Percentiles rank a stretch among this genome's conserved stretches.
Evolutionary conservation across 139 green algal species (phyloP).

Genomic region (Yamagishiella unicocca): DNA sequence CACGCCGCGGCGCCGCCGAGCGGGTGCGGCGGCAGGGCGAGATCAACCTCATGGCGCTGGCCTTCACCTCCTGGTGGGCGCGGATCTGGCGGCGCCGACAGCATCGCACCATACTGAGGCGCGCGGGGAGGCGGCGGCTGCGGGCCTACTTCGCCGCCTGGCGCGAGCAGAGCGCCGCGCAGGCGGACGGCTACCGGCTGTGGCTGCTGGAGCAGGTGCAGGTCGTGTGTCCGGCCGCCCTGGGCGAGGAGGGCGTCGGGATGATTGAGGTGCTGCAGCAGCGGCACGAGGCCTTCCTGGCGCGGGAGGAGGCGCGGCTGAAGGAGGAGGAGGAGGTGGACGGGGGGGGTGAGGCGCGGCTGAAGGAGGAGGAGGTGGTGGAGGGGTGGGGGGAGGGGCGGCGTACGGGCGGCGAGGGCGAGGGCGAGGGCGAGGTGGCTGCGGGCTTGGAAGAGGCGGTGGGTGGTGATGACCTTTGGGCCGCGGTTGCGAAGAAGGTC

Average conservation of each 20-base stretch:
- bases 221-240: not conserved
- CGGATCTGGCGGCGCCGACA: not conserved
- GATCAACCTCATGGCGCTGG: not conserved
- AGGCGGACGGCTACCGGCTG: not conserved
- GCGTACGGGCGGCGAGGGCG: not conserved
- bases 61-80: not conserved
- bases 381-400: not conserved
- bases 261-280: not conserved
- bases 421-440: not conserved
- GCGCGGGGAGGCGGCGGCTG: not conserved
- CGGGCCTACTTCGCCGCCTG: constrained; percentile 11
- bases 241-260: not conserved
- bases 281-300: not conserved
- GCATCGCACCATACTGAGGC: not conserved
- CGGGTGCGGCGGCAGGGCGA: not conserved
- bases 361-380: not conserved
- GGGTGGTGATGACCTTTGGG: not conserved
- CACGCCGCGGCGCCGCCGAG: not conserved
- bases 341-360: not conserved
- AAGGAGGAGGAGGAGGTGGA: not conserved
- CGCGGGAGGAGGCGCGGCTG: not conserved
- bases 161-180: not conserved
- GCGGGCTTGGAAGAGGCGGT: not conserved
- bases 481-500: not conserved
- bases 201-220: constrained; percentile 28